Evolutionary conservation across 164 flowering plant genomes (phyloP).

Genomic region (Stephania yunnanensis): DNA sequence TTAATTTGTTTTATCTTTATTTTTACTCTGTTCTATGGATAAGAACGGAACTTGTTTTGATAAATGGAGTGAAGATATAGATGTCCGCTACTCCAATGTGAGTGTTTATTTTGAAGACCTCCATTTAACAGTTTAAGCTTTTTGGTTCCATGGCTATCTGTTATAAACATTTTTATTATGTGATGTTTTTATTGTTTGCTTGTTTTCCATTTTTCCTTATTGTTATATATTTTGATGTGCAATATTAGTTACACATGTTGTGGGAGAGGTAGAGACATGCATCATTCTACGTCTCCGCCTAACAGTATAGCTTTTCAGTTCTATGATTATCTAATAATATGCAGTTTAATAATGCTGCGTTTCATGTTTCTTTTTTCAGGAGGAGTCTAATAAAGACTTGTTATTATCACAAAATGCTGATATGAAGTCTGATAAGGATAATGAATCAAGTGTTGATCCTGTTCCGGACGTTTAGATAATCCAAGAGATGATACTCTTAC

Average conservation of each 20-base stretch:
- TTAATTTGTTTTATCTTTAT: too few species aligned
- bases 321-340: neutral
- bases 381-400: slow-evolving; percentile 29
- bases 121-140: too few species aligned
- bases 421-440: slow-evolving; percentile 29
- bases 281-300: neutral
- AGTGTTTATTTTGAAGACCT: too few species aligned
- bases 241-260: neutral
- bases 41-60: too few species aligned
- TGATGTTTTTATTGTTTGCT: neutral
- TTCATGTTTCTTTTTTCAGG: slow-evolving; percentile 34
- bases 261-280: neutral
- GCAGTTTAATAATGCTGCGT: neutral
- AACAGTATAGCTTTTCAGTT: neutral
- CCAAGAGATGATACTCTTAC: slow-evolving; percentile 35
- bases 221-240: neutral
- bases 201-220: neutral
- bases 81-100: too few species aligned
- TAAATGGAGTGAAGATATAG: too few species aligned
- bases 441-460: slow-evolving; percentile 24
- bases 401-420: slow-evolving; percentile 30
- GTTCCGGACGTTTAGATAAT: slow-evolving; percentile 30
- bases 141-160: too few species aligned
- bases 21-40: too few species aligned
- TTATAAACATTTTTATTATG: too few species aligned